Percentiles rank a stretch among this genome's conserved stretches.
Conservation (phyloP, 805 yeast species). For the Dipodascopsis tothii region DNA sequence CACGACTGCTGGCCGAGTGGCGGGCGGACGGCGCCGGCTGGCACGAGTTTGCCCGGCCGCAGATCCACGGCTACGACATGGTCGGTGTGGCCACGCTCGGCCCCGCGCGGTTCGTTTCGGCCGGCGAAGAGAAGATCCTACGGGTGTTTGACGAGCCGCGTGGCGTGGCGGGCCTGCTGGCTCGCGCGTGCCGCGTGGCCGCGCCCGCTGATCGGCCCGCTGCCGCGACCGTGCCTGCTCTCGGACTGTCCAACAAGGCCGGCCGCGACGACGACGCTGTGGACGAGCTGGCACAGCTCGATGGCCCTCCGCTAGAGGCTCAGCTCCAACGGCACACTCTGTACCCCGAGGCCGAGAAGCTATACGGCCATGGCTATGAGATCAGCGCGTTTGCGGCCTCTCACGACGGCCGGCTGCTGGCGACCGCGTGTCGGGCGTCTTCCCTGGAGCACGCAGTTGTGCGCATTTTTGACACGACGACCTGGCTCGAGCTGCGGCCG, state of each 20-base stretch:
- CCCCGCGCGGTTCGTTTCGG: conserved; percentile 67
- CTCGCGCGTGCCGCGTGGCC: conserved; percentile 38
- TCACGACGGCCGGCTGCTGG: conserved; percentile 55
- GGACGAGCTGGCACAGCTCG: conserved; percentile 35
- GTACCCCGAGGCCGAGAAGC: conserved; percentile 91
- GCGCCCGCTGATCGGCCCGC: conserved; percentile 43
- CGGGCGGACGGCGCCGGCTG: conserved; percentile 41
- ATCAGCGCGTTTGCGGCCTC: conserved; percentile 70
- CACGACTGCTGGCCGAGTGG: conserved; percentile 74
- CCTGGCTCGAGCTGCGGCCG: conserved; percentile 56
- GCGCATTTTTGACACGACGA: conserved; percentile 57
- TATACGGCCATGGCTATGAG: conserved; percentile 97
- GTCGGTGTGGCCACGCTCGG: conserved; percentile 60
- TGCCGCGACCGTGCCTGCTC: conserved; percentile 82
- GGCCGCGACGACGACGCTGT: conserved; percentile 39
- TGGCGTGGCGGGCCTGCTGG: conserved; percentile 58
- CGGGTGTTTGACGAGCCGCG: conserved; percentile 85
- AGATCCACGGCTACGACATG: conserved; percentile 98
- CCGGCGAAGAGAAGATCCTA: conserved; percentile 90
- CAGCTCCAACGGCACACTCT: conserved; percentile 83
- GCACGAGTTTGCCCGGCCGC: conserved; percentile 95
- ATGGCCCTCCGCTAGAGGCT: conserved; percentile 77
- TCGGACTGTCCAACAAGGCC: conserved; percentile 90
- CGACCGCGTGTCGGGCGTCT: conserved; percentile 89
- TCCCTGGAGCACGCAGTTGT: conserved; percentile 76